Evolutionary conservation across 1,284 basidiomycete genomes (phyloP).

Genomic region (Cutaneotrichosporon spelunceum): DNA sequence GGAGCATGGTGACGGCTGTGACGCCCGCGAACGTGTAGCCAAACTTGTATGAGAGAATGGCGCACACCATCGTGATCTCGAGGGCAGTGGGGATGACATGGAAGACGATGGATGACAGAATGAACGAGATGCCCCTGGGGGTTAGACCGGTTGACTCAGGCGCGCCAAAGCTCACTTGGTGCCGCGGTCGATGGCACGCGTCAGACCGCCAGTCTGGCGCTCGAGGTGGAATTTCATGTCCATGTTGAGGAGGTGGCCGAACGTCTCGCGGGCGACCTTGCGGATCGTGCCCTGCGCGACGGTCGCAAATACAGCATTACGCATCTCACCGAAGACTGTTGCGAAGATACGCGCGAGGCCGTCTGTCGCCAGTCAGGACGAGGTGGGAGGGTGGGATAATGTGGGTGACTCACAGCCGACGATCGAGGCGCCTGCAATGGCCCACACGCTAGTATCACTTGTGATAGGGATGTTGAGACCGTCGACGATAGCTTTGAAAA

Average conservation of each 20-base stretch:
- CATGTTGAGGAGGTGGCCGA: constrained; percentile 84
- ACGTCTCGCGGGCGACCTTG: constrained; percentile 88
- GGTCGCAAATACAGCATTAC: constrained; percentile 95
- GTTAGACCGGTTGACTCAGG: not conserved
- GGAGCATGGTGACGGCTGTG: constrained; percentile 76
- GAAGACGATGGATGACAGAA: constrained; percentile 89
- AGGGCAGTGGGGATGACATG: constrained; percentile 93
- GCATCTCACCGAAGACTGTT: constrained; percentile 81
- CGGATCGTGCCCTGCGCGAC: constrained; percentile 93
- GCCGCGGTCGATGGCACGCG: constrained; percentile 92
- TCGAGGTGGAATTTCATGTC: constrained; percentile 91
- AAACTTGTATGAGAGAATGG: constrained; percentile 96
- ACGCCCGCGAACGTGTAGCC: constrained; percentile 95
- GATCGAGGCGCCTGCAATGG: constrained; percentile 82
- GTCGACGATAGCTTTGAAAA: constrained; percentile 93
- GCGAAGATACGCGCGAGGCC: constrained; percentile 86
- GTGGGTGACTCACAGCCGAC: constrained; percentile 73
- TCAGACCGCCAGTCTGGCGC: constrained; percentile 91
- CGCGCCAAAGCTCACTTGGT: constrained; percentile 67
- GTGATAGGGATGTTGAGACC: constrained; percentile 79
- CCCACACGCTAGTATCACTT: constrained; percentile 77
- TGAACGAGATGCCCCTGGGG: constrained; percentile 87
- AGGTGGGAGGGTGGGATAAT: no score
- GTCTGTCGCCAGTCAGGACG: constrained; percentile 57
- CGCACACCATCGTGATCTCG: constrained; percentile 95